Evolutionary conservation across 2,329 filamentous ascomycete species (phyloP), one percentile per base, ranked within the genome.

Genomic region (Pochonia chlamydosporia): DNA sequence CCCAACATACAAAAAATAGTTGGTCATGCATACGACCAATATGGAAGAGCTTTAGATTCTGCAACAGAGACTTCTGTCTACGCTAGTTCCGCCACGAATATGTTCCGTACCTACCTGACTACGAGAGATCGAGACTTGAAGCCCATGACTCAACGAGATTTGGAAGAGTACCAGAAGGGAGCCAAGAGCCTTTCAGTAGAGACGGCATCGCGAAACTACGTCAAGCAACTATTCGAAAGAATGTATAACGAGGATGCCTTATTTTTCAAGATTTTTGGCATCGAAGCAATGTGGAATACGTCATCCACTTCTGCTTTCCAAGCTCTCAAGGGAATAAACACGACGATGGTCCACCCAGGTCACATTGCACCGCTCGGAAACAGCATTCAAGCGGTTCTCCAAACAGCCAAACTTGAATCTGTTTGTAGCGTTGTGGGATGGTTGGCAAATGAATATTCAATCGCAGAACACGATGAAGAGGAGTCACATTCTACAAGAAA

Each of bases 191-290:
- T 65, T 1, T 75, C 73, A 3, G 56, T 74, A 2, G 78, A 82
- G 55, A 78, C 77, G 2, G 78, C 77, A 4, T 72, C 72, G 13
- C 70, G 79, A 24, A 81, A 78, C 53, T 78, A 73, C 46, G 70
- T 82, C 52, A 82, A 82, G 57, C 78, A 82, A 58, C 74, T 69
- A 46, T 81, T 81, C 47, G 79, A 82, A 56, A 71, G 76, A 23
- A 72, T 78, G 3, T 78, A 74, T 54, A 73, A 75, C 48, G 79
- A 82, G 56, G 69, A 73, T 23, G 67, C 63, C 18, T 59, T 82
- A 3, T 80, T 82, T 49, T 57, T 67, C 26, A 76, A 72, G 50
- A 66, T 82, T n/a, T 82, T 82, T 51, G 69, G 70, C 21, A 64
- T 82, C 33, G 76, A 81, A 40, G 71, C 76, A 1, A 67, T 73